Conservation (phyloP, 805 yeast species). For the Saccharomycopsis fermentans region DNA sequence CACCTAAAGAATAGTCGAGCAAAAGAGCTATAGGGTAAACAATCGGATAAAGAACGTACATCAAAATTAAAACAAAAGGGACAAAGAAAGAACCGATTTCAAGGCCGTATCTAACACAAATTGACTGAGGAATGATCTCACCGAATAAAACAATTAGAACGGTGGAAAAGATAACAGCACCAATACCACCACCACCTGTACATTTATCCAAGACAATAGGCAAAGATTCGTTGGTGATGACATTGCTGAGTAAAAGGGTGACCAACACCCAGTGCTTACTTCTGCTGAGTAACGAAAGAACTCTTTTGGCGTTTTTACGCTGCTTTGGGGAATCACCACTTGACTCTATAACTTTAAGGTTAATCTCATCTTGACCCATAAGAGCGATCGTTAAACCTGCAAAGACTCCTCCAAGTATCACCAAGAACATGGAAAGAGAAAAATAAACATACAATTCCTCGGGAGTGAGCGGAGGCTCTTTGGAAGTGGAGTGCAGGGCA, state of each 20-base stretch:
- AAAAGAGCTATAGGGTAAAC: constrained; percentile 84
- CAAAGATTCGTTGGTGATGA: constrained; percentile 85
- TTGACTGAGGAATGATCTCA: constrained; percentile 90
- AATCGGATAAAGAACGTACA: constrained; percentile 86
- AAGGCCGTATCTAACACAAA: constrained; percentile 87
- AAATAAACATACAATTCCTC: constrained; percentile 37
- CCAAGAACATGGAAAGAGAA: constrained; percentile 47
- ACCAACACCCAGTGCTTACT: constrained; percentile 97
- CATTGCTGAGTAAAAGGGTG: constrained; percentile 74
- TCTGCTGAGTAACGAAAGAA: constrained; percentile 56
- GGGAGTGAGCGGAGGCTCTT: neutral
- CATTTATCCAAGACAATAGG: constrained; percentile 91
- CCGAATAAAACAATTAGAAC: constrained; percentile 90
- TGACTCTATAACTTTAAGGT: constrained; percentile 77
- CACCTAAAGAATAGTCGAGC: constrained; percentile 77
- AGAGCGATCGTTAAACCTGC: constrained; percentile 90
- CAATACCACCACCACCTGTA: constrained; percentile 97
- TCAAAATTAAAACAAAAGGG: constrained; percentile 74
- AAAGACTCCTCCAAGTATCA: constrained; percentile 77
- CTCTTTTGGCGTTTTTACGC: constrained; percentile 58
- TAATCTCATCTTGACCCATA: constrained; percentile 97
- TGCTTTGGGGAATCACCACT: constrained; percentile 66
- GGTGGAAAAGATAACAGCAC: constrained; percentile 91
- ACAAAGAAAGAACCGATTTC: constrained; percentile 84
- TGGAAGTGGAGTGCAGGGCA: neutral